Conservation (phyloP, 2,329 filamentous ascomycete species). For the Aspergillus terreus region DNA sequence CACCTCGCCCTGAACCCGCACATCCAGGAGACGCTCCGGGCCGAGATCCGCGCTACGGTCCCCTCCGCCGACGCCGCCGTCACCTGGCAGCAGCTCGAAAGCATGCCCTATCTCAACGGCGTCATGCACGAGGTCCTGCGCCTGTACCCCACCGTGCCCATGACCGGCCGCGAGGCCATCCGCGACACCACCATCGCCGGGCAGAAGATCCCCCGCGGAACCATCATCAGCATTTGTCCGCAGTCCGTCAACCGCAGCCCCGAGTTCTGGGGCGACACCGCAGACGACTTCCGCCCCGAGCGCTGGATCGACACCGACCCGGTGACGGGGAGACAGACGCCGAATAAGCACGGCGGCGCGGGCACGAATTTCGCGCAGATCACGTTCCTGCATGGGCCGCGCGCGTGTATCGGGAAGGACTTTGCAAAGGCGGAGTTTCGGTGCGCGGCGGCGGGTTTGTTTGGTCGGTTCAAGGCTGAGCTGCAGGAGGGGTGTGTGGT, state of each 20-base stretch:
- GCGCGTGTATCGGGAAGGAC: neutral
- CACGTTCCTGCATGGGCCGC: neutral
- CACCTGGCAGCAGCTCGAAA: neutral
- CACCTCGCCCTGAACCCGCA: neutral
- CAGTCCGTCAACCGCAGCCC: neutral
- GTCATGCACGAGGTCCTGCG: neutral
- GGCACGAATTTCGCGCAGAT: neutral
- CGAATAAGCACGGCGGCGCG: neutral
- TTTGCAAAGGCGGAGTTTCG: neutral
- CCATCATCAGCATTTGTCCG: neutral
- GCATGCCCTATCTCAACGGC: neutral
- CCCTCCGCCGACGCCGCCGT: neutral
- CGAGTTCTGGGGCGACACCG: neutral
- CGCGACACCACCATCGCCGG: neutral
- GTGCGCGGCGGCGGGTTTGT: neutral
- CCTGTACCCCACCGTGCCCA: neutral
- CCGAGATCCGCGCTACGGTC: neutral
- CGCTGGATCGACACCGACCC: neutral
- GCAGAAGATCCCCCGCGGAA: neutral
- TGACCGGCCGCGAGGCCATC: neutral
- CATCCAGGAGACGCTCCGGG: neutral
- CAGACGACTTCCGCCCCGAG: neutral
- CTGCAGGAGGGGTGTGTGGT: neutral
- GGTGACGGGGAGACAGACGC: neutral
- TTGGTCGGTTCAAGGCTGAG: neutral